These are phyloP conservation scores for Lenzites betulinus DNA, from an alignment of 768 basidiomycete species.

Conservation along the genomic window DNA sequence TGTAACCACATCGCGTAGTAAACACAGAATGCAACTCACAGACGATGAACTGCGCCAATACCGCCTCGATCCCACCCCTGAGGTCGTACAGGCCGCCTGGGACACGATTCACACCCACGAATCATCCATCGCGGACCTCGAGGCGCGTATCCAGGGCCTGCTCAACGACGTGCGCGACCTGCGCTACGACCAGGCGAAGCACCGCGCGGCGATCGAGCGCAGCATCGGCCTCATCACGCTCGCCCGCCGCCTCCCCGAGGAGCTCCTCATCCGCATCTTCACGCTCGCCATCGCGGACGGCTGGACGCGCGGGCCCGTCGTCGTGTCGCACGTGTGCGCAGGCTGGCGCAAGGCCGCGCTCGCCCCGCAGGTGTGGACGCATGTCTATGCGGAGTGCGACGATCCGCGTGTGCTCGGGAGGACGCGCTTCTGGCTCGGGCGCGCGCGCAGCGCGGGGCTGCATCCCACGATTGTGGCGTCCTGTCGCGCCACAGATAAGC, in stretches of 20 bases:
- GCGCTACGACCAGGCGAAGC: constrained; percentile 43
- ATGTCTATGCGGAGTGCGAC: constrained; percentile 53
- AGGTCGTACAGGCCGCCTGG: constrained; percentile 26
- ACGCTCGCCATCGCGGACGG: constrained; percentile 50
- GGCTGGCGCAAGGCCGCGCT: constrained; percentile 57
- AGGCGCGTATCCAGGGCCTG: constrained; percentile 46
- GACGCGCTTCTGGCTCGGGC: constrained; percentile 53
- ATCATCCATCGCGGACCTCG: constrained; percentile 41
- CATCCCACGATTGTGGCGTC: constrained; percentile 44
- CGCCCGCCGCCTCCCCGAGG: constrained; percentile 55
- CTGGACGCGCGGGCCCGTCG: constrained; percentile 56
- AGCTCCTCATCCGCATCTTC: constrained; percentile 57
- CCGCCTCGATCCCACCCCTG: constrained; percentile 27
- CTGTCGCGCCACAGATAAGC: constrained; percentile 31
- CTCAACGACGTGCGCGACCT: constrained; percentile 43
- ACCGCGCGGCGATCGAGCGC: constrained; percentile 45
- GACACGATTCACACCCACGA: constrained; percentile 39
- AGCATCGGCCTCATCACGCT: constrained; percentile 53
- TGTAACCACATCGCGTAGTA: background rate
- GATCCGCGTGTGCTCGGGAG: constrained; percentile 42
- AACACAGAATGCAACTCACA: background rate
- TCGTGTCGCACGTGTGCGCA: constrained; percentile 59
- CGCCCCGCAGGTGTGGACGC: constrained; percentile 58
- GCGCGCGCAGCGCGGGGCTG: constrained; percentile 45
- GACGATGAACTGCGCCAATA: constrained; percentile 14